Percentiles rank a stretch among this genome's conserved stretches.
These are phyloP conservation scores for Domatiomyces catenatus DNA, from an alignment of 2,329 filamentous ascomycete species.

Conservation along the genomic window DNA sequence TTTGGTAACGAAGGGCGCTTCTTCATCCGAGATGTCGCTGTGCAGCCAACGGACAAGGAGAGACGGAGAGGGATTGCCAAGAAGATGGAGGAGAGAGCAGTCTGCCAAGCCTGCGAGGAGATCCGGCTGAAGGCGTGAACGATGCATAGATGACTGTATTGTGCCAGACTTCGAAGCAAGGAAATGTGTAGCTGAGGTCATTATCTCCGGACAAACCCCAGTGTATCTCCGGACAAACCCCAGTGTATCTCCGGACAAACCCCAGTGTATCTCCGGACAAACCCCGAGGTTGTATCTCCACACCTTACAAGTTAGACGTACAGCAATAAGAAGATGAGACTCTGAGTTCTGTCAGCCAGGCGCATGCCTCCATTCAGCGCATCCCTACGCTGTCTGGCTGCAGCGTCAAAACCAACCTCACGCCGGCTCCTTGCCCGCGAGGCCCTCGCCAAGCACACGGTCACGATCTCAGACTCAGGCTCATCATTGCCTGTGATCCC, in stretches of 20 bases:
- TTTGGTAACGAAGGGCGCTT: conserved; percentile 47
- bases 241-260: too few relatives aligned
- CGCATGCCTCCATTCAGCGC: conserved; percentile 10
- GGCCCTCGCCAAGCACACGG: conserved; percentile 1
- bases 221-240: too few relatives aligned
- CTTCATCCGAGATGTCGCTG: conserved; percentile 43
- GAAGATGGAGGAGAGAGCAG: conserved; percentile 38
- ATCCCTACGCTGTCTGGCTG: not conserved
- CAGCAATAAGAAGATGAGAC: too few relatives aligned
- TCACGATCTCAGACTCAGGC: not conserved
- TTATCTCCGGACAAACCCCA: too few relatives aligned
- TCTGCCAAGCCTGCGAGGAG: conserved; percentile 49
- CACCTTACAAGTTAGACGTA: too few relatives aligned
- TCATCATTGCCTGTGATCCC: conserved; percentile 33
- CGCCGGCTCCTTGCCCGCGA: conserved; percentile 1
- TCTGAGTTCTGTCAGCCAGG: not conserved
- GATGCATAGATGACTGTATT: too few relatives aligned
- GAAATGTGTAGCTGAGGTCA: too few relatives aligned
- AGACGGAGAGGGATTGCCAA: conserved; percentile 28
- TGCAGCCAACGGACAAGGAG: conserved; percentile 29
- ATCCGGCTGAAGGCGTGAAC: conserved; percentile 42
- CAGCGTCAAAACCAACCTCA: not conserved
- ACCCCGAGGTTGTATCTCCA: not conserved
- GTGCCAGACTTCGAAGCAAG: too few relatives aligned
- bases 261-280: not conserved